phyloP scores from a whole-genome alignment of 2,329 filamentous ascomycete genomes.

The Colletotrichum somersetense region DNA sequence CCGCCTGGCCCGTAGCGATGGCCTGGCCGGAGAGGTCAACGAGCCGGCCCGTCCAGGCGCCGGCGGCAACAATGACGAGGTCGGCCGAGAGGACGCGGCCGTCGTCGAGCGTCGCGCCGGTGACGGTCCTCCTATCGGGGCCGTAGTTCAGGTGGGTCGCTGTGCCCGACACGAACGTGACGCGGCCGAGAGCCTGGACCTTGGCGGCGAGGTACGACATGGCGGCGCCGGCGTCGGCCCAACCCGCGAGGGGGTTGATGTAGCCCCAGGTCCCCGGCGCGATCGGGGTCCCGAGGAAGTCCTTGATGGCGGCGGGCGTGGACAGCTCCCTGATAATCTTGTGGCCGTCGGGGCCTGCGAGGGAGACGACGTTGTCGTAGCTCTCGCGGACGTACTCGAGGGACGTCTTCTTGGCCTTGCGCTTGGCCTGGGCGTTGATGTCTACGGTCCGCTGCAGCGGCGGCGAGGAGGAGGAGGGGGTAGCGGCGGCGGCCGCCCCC shows the following conservation, averaged over 20 bases:
- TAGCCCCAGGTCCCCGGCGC: conserved; percentile 76
- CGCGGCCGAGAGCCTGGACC: conserved; percentile 67
- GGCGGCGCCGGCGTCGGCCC: conserved; percentile 81
- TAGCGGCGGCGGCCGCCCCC: background rate
- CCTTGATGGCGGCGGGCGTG: conserved; percentile 58
- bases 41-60: conserved; percentile 86
- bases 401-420: conserved; percentile 57
- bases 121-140: conserved; percentile 42
- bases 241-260: conserved; percentile 79
- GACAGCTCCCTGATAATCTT: conserved; percentile 60
- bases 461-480: background rate
- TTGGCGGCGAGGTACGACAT: conserved; percentile 74
- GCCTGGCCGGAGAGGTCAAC: conserved; percentile 82
- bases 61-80: conserved; percentile 83
- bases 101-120: conserved; percentile 67
- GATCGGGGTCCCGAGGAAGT: conserved; percentile 61
- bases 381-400: conserved; percentile 71
- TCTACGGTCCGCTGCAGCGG: background rate
- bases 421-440: conserved; percentile 44
- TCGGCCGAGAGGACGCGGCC: conserved; percentile 70
- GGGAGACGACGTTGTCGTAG: conserved; percentile 68
- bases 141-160: conserved; percentile 57
- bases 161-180: conserved; percentile 66
- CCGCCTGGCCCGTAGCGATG: conserved; percentile 83
- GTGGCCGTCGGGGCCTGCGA: conserved; percentile 58